These are phyloP conservation scores for Acanthochlamys bracteata DNA, from an alignment of 106 monocot genomes.

Conservation along the genomic window DNA sequence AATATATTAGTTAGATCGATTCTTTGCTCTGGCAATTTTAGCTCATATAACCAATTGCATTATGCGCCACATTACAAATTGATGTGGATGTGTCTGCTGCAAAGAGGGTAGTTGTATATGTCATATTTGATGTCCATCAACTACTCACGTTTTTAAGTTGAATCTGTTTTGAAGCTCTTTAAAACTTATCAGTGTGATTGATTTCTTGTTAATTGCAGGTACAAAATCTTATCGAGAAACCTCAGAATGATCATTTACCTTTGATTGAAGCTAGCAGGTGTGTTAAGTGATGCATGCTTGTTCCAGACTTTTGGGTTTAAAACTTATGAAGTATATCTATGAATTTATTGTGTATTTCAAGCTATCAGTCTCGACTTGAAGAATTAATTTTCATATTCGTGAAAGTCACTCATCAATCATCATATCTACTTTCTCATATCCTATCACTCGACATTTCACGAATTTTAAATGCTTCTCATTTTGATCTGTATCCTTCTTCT, in stretches of 20 bases:
- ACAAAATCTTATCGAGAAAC: conserved; percentile 84
- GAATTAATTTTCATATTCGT: no score
- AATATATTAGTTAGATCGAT: no score
- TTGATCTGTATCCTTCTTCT: not conserved
- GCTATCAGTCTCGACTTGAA: no score
- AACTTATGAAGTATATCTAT: not conserved
- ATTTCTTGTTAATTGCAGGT: conserved; percentile 39
- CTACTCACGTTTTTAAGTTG: no score
- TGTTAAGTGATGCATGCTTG: not conserved
- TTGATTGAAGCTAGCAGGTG: conserved; percentile 99
- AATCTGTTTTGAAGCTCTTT: not conserved
- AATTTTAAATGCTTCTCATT: not conserved
- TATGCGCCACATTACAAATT: no score
- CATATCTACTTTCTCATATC: not conserved
- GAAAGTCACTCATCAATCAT: no score
- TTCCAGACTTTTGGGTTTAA: not conserved
- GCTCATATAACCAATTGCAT: no score
- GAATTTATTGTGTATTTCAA: no score
- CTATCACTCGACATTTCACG: not conserved
- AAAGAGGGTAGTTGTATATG: no score
- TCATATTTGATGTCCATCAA: no score
- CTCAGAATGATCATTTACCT: conserved; percentile 83
- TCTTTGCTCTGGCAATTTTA: no score
- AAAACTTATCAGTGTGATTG: not conserved
- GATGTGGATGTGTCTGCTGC: no score